phyloP scores from a whole-genome alignment of 805 yeast species.

The Wickerhamiella occidentalis region DNA sequence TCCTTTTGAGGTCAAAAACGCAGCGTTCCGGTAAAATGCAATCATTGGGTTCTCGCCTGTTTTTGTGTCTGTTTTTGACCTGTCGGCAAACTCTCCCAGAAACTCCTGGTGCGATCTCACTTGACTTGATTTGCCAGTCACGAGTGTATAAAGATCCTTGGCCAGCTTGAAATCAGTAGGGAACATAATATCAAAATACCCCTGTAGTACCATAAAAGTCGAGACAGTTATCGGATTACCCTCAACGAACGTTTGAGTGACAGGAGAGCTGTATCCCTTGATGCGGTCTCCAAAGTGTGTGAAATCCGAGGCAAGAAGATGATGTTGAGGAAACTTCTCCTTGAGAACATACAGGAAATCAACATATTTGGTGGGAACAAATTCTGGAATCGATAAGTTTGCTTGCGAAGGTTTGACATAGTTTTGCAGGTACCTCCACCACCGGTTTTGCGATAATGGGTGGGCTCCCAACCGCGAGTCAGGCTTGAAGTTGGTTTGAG shows the following conservation, averaged over 20 bases:
- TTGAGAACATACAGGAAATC: conserved; percentile 53
- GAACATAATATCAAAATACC: conserved; percentile 76
- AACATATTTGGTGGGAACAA: conserved; percentile 63
- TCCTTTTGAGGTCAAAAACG: conserved; percentile 34
- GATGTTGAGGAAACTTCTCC: conserved; percentile 61
- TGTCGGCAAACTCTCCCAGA: conserved; percentile 43
- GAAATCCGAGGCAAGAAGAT: conserved; percentile 64
- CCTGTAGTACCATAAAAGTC: conserved; percentile 74
- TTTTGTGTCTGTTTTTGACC: conserved; percentile 52
- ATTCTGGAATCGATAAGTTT: conserved; percentile 58
- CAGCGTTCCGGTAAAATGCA: conserved; percentile 62
- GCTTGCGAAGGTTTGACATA: conserved; percentile 54
- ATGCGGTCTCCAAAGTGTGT: conserved; percentile 31
- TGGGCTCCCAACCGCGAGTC: conserved; percentile 34
- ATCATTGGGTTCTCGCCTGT: conserved; percentile 80
- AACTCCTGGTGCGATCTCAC: conserved; percentile 53
- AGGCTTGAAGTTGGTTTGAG: conserved; percentile 19
- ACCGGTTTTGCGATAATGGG: conserved; percentile 45
- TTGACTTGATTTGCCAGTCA: conserved; percentile 47
- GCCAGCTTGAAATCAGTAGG: conserved; percentile 64
- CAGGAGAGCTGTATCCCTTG: conserved; percentile 57
- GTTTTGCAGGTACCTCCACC: conserved; percentile 35
- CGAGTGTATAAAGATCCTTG: conserved; percentile 47
- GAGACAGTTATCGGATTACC: conserved; percentile 56
- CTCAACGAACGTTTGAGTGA: conserved; percentile 63